Evolutionary conservation across 768 basidiomycete genomes (phyloP).

Genomic region (Leucogyrophana mollusca): DNA sequence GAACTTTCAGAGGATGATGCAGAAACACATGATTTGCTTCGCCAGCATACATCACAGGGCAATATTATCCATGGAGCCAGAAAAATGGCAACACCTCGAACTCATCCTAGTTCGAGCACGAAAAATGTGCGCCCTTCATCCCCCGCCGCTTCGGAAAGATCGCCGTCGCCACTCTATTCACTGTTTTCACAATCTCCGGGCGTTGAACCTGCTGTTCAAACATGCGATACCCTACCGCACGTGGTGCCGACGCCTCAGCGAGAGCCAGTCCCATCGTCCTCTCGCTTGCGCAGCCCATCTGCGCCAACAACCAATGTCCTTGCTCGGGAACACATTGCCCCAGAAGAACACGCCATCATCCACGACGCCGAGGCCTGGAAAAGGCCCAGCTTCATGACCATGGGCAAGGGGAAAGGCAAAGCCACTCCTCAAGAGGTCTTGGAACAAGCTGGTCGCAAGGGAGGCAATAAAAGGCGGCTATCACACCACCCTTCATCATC

Average conservation of each 20-base stretch:
- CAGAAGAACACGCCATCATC: constrained; percentile 1
- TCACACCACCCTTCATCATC: constrained; percentile 5
- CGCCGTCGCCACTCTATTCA: constrained; percentile 17
- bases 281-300: background rate
- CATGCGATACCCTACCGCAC: too few species aligned
- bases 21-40: constrained; percentile 3
- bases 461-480: constrained; percentile 14
- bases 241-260: too few species aligned
- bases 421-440: background rate
- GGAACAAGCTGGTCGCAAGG: background rate
- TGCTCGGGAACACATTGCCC: background rate
- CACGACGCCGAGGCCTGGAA: constrained; percentile 31
- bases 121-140: too few species aligned
- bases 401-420: constrained; percentile 10
- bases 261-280: too few species aligned
- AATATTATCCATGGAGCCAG: too few species aligned
- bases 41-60: background rate
- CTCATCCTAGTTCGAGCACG: too few species aligned
- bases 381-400: constrained; percentile 28
- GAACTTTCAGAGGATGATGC: constrained; percentile 8
- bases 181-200: constrained; percentile 22
- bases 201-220: background rate
- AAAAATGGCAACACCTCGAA: too few species aligned
- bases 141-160: background rate
- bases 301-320: constrained; percentile 1